Percentiles rank a stretch among this genome's conserved stretches.
Evolutionary conservation across 257 asterid genomes (phyloP).

Genomic region (Rhazya stricta): DNA sequence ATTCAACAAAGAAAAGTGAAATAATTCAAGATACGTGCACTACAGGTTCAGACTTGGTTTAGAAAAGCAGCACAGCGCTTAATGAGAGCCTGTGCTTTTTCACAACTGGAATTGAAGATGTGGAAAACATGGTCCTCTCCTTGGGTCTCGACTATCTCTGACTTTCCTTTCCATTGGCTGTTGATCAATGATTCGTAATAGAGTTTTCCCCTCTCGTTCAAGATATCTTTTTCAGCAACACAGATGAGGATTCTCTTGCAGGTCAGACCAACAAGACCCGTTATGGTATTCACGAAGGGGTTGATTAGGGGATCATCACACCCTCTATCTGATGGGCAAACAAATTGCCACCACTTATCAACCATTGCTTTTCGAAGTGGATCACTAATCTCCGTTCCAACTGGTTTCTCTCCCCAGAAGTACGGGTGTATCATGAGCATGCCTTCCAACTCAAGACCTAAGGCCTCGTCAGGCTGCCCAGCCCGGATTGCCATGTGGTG

Average conservation of each 20-base stretch:
- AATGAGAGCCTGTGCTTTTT: constrained; percentile 34
- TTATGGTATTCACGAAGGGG: constrained; percentile 42
- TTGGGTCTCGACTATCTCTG: constrained; percentile 42
- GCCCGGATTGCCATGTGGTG: constrained; percentile 52
- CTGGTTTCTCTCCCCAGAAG: constrained; percentile 67
- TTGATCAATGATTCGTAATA: constrained; percentile 35
- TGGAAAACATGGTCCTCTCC: constrained; percentile 76
- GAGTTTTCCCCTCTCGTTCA: constrained; percentile 61
- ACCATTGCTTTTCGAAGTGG: constrained; percentile 54
- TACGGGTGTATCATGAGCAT: constrained; percentile 60
- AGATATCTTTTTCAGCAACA: constrained; percentile 59
- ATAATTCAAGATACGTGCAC: background rate
- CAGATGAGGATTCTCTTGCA: constrained; percentile 44
- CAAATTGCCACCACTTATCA: constrained; percentile 70
- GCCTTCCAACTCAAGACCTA: constrained; percentile 32
- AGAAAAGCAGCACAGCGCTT: constrained; percentile 39
- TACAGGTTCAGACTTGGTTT: constrained; percentile 18
- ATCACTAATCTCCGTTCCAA: constrained; percentile 47
- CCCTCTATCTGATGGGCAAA: constrained; percentile 52
- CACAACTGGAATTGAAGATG: constrained; percentile 40
- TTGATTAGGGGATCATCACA: constrained; percentile 64
- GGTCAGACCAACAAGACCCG: constrained; percentile 29
- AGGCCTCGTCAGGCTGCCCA: background rate
- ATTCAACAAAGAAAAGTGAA: background rate
- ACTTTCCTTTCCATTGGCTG: constrained; percentile 53